Evolutionary conservation across 495 filamentous ascomycete genomes (phyloP), one percentile per base, ranked within the genome.

Genomic region (Penicillium nucicola): DNA sequence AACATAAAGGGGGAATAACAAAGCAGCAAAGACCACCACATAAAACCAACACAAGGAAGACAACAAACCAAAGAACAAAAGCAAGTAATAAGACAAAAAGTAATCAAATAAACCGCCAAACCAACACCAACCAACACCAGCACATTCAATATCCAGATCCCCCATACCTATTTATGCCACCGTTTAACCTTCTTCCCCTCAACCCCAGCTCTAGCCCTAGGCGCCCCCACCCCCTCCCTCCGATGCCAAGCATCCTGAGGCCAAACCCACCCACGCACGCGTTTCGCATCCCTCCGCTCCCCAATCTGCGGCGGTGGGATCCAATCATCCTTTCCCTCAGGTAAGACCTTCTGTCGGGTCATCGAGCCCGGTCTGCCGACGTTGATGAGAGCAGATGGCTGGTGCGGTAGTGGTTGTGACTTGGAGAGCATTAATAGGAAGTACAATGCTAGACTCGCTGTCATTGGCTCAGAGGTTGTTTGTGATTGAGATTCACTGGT

Each of bases 351-450:
- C 66, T 87, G 80, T 30, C 90, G 67, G 2, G 86, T 90, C 14
- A 89, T 76, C 45, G 87, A 85, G 8, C 84, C 86, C 1, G 91
- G 89, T 6, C 86, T 87, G 6, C 90, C 90, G 53, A 95, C 86
- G 57, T 93, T 88, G 55, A 86, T 71, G 61, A 80, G 82, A 72
- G 87, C 92, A 28, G 80, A 71, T 10, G 78, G 76, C 53, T 91
- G 85, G 0, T 81, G 82, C 0, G 79, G 78, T 11, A 87, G 66
- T 12, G 87, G 79, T 47, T 84, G 78, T 49, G 92, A 86, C 55
- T 84, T 84, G 3, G 90, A 89, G 15, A 96, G 79, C 85, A 93
- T 90, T 60, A 89, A 81, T n/a, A 90, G 64, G 61, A 88, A 90
- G 74, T 85, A 90, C 4, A 90, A 69, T 13, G 81, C 84, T n/a